Percentiles rank a stretch among this genome's conserved stretches.
These are phyloP conservation scores for Porphyrellus cyaneotinctus DNA, from an alignment of 768 basidiomycete genomes.

Conservation along the genomic window DNA sequence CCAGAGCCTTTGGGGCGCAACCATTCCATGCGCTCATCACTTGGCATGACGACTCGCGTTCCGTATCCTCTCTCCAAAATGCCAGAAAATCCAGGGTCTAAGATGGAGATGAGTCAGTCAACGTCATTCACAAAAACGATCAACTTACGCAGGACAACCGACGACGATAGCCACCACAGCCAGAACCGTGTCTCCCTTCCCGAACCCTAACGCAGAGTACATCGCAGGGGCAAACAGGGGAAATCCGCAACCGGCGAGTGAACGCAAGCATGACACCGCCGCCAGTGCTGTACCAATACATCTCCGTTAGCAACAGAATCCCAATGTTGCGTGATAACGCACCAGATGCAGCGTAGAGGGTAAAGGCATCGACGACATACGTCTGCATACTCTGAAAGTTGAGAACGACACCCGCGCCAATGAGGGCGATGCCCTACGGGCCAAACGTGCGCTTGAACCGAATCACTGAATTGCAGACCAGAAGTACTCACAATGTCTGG, in stretches of 20 bases:
- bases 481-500: slow-evolving; percentile 53
- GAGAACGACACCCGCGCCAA: slow-evolving; percentile 57
- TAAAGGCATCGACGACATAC: slow-evolving; percentile 66
- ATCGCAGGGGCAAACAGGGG: slow-evolving; percentile 75
- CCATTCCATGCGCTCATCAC: not conserved
- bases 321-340: slow-evolving; percentile 6
- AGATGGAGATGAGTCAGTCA: slow-evolving; percentile 33
- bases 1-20: no score
- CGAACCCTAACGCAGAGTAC: slow-evolving; percentile 63
- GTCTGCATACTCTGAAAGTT: slow-evolving; percentile 60
- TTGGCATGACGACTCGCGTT: slow-evolving; percentile 42
- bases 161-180: slow-evolving; percentile 54
- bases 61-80: slow-evolving; percentile 47
- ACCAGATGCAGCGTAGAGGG: slow-evolving; percentile 67
- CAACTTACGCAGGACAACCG: slow-evolving; percentile 50
- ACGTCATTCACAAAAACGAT: not conserved
- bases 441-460: not conserved
- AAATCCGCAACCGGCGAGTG: slow-evolving; percentile 68
- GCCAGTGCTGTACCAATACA: slow-evolving; percentile 48
- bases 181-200: slow-evolving; percentile 64
- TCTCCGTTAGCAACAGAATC: not conserved
- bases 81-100: slow-evolving; percentile 44
- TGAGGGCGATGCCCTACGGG: slow-evolving; percentile 49
- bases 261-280: slow-evolving; percentile 58
- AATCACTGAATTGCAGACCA: no score